phyloP scores from a whole-genome alignment of 1,284 basidiomycete genomes.

The Trametes polyzona region DNA sequence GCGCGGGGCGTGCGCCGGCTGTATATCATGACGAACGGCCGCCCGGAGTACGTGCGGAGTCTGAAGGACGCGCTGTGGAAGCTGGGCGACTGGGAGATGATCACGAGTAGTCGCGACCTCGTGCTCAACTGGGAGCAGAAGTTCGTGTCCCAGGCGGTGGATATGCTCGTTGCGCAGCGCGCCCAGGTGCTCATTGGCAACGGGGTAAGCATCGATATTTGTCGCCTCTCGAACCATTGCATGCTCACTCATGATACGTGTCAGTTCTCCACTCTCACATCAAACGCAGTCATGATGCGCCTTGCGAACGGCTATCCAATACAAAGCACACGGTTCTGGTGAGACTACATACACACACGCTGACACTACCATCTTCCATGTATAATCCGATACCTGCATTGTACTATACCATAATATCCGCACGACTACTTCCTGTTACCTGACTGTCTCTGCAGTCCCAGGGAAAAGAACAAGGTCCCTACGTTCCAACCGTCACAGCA shows the following conservation, averaged over 20 bases:
- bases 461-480: too few relatives aligned
- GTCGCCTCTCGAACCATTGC: neutral
- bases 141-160: slow-evolving; percentile 42
- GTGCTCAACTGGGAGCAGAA: slow-evolving; percentile 41
- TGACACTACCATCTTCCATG: neutral
- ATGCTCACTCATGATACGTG: neutral
- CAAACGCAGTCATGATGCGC: slow-evolving; percentile 59
- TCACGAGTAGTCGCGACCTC: slow-evolving; percentile 41
- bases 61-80: slow-evolving; percentile 44
- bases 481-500: too few relatives aligned
- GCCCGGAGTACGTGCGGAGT: slow-evolving; percentile 40
- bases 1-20: slow-evolving; percentile 39
- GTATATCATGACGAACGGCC: slow-evolving; percentile 62
- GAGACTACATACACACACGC: neutral
- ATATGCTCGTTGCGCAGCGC: slow-evolving; percentile 47
- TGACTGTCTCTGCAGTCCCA: too few relatives aligned
- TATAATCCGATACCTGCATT: neutral
- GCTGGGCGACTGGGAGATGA: slow-evolving; percentile 28
- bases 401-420: neutral
- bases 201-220: slow-evolving; percentile 39
- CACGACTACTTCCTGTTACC: too few relatives aligned
- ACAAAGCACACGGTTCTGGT: slow-evolving; percentile 31
- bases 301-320: slow-evolving; percentile 40
- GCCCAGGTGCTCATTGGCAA: slow-evolving; percentile 51
- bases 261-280: slow-evolving; percentile 62